Evolutionary conservation across 1,139 yeast species (phyloP).

Genomic region (Scheffersomyces titani): DNA sequence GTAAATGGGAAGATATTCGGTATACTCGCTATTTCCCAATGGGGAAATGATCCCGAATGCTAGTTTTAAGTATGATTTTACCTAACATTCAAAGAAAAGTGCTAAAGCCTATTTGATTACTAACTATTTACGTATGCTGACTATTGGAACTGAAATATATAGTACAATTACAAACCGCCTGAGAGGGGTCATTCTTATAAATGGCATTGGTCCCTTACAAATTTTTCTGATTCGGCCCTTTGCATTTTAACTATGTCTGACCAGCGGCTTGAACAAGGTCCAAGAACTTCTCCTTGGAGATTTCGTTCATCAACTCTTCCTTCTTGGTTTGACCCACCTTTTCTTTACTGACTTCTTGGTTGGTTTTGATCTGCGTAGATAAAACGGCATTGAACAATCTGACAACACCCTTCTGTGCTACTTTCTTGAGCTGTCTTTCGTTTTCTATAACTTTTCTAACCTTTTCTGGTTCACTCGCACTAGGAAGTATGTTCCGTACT

Average conservation of each 20-base stretch:
- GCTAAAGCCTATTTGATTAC: background rate
- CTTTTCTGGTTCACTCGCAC: slow-evolving; percentile 50
- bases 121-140: background rate
- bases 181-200: background rate
- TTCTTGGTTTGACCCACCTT: slow-evolving; percentile 41
- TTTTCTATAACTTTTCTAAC: slow-evolving; percentile 62
- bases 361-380: slow-evolving; percentile 72
- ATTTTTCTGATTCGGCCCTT: background rate
- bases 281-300: slow-evolving; percentile 86
- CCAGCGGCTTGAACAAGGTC: slow-evolving; percentile 89
- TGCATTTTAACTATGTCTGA: slow-evolving; percentile 18
- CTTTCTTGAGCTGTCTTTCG: slow-evolving; percentile 74
- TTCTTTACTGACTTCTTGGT: slow-evolving; percentile 40
- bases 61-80: background rate
- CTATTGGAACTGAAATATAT: background rate
- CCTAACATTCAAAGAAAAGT: background rate
- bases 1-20: background rate
- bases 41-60: background rate
- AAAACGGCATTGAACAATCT: slow-evolving; percentile 87
- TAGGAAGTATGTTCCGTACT: slow-evolving; percentile 65
- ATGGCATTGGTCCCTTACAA: background rate
- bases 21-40: background rate
- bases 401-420: slow-evolving; percentile 94
- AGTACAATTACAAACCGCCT: background rate
- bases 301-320: slow-evolving; percentile 71